Evolutionary conservation across 2,329 filamentous ascomycete genomes (phyloP), one percentile per base, ranked within the genome.

Genomic region (Penicillium concentricum): DNA sequence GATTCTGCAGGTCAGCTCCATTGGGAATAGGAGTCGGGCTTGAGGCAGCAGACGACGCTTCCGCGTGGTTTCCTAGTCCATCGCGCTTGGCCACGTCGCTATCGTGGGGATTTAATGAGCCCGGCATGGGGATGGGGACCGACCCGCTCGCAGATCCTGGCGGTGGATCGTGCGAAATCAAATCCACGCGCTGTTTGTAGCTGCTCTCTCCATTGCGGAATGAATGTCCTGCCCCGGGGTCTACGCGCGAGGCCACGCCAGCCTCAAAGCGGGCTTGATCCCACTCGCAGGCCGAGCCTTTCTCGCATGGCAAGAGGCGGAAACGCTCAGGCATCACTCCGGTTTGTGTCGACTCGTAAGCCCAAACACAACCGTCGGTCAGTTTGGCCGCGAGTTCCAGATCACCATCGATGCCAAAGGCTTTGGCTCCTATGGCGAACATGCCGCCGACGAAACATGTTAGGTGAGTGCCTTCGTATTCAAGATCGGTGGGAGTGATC

Each of bases 271-370:
- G 59, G 16, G 57, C 57, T 60, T 84, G 79, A 59, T 84, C 75
- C 84, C 83, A 86, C 13, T 71, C 67, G 62, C 84, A 86, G 20
- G 66, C 61, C 34, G 67, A 60, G 9, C 65, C 60, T 34, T 75
- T 71, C 26, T 72, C 69, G 67, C 84, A 87, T 5, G 81, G 76
- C 16, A 82, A 67, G 42, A 86, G 72, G 34, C 79, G 72, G 63
- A 84, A 85, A 45, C 76, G 70, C 66, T 87, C 85, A 1, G 84
- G 83, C 84, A 87, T 87, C 57, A 87, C 81, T 5, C 84, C 84
- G 2, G 81, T 75, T 1, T 80, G 79, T 5, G 81, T 81, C 10
- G 78, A 74, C 60, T 81, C 78, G 68, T 87, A 87, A 1, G 83
- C 80, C 83, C 84, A 87, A n/a, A 86, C 79, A 66, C 84, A 87